These are phyloP conservation scores for Ogataea pilisensis DNA, from an alignment of 805 yeast genomes.

Conservation along the genomic window DNA sequence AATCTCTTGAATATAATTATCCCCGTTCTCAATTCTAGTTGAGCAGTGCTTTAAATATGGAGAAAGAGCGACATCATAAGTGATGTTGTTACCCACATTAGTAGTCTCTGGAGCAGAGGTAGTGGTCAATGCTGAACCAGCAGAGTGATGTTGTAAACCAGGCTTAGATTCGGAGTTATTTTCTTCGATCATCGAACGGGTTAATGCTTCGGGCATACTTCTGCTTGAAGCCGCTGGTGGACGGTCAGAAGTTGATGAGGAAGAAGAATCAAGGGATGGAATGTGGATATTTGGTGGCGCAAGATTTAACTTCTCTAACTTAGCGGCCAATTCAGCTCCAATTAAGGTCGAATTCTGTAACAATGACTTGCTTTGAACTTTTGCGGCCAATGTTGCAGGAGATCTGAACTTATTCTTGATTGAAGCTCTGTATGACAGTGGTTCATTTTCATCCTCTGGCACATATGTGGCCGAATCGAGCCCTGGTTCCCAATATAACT, in stretches of 20 bases:
- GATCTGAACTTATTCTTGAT: constrained; percentile 76
- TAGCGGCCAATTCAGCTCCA: constrained; percentile 42
- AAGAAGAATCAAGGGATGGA: too few species aligned
- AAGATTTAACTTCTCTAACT: constrained; percentile 47
- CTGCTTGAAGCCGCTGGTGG: constrained; percentile 15
- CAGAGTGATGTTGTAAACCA: background rate
- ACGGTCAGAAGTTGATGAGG: constrained; percentile 5
- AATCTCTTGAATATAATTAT: constrained; percentile 71
- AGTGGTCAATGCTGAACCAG: background rate
- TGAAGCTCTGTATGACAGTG: constrained; percentile 70
- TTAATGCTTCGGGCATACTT: constrained; percentile 30
- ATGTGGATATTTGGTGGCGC: constrained; percentile 40
- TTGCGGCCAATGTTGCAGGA: constrained; percentile 68
- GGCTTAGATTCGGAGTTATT: constrained; percentile 5
- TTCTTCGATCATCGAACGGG: constrained; percentile 10
- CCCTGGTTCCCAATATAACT: constrained; percentile 90
- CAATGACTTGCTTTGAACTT: constrained; percentile 40
- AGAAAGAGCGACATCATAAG: constrained; percentile 39
- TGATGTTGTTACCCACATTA: background rate
- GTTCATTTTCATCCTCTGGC: constrained; percentile 85
- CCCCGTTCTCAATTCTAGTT: constrained; percentile 55
- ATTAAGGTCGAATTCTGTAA: constrained; percentile 28
- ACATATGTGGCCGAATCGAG: constrained; percentile 86
- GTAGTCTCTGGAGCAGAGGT: background rate
- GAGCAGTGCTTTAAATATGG: constrained; percentile 55